Conservation (phyloP, 2,329 filamentous ascomycete species). For the Gnomoniopsis sp. region DNA sequence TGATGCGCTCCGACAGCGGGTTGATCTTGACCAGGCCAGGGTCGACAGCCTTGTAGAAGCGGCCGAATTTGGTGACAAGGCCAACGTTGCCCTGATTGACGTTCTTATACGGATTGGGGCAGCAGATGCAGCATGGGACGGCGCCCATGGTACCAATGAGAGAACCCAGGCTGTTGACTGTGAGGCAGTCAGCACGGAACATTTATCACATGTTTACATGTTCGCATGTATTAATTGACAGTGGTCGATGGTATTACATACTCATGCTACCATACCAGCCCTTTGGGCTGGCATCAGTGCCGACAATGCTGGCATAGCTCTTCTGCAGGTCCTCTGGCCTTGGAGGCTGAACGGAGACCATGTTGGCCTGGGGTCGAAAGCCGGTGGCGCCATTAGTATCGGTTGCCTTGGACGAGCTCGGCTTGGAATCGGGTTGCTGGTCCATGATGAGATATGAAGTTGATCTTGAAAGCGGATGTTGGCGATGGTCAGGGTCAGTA, state of each 20-base stretch:
- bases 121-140: conserved; percentile 85
- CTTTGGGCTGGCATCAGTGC: conserved; percentile 65
- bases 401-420: conserved; percentile 21
- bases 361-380: conserved; percentile 51
- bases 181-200: no score
- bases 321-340: conserved; percentile 80
- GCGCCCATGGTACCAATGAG: conserved; percentile 77
- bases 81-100: conserved; percentile 93
- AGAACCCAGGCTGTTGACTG: conserved; percentile 70
- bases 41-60: conserved; percentile 93
- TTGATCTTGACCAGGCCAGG: conserved; percentile 97
- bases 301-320: conserved; percentile 66
- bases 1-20: conserved; percentile 83
- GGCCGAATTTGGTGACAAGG: conserved; percentile 90
- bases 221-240: background rate
- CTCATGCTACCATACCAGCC: conserved; percentile 91
- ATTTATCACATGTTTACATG: background rate
- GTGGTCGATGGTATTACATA: conserved; percentile 38
- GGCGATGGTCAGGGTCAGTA: background rate
- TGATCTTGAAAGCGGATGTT: background rate
- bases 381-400: conserved; percentile 29
- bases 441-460: conserved; percentile 4
- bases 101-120: conserved; percentile 93
- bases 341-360: conserved; percentile 71
- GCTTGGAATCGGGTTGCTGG: background rate